Base-by-base conservation (phyloP, 2,329 filamentous ascomycete genomes). In the Hypoxylon sp. region DNA sequence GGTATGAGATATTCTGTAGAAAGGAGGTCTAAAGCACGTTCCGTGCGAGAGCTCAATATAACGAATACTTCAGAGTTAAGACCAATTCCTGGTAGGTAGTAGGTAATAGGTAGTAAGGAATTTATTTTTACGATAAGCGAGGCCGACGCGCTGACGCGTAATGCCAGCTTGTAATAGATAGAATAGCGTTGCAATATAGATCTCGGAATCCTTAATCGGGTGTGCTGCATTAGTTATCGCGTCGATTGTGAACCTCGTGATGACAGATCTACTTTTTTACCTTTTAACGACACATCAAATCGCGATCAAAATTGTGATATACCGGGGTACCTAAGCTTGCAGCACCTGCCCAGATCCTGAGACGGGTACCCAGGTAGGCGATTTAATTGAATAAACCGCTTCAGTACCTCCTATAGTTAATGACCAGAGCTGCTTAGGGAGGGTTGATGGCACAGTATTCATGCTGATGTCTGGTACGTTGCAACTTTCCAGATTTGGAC, bases 201-300 rank as follows among this genome's bases (percentile, higher is more conserved):
- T 59, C 59, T 64, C 46, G 57, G 54, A 26, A 54, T 65, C 46
- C 65, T 65, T n/a, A 60, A 68, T 68, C 48, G 53, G 63, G 65
- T 35, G 35, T 58, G 39, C 14, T 68, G 65, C 68, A 68, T 70
- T 39, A 70, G 52, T 39, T 52, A 64, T 66, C 44, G 65, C 68
- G 68, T 68, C 48, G 46, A 42, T 17, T 47, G 47, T 29, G 51
- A 68, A 55, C 65, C 65, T 63, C 68, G 65, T 65, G 62, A 66
- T 66, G 55, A 54, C 55, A 24, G 44, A 52, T 54, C 62, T 44
- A 31, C 52, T 33, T 62, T 62, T 22, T 47, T 24, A 17, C 11
- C 13, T 13, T 58, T 24, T 46, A 55, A 54, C 56, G n/a, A 44
- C 39, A 44, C 39, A 42, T 42, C 39, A 10, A 22, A 19, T 44